These are phyloP conservation scores for Suillus plorans DNA, from an alignment of 768 basidiomycete genomes.

Conservation along the genomic window DNA sequence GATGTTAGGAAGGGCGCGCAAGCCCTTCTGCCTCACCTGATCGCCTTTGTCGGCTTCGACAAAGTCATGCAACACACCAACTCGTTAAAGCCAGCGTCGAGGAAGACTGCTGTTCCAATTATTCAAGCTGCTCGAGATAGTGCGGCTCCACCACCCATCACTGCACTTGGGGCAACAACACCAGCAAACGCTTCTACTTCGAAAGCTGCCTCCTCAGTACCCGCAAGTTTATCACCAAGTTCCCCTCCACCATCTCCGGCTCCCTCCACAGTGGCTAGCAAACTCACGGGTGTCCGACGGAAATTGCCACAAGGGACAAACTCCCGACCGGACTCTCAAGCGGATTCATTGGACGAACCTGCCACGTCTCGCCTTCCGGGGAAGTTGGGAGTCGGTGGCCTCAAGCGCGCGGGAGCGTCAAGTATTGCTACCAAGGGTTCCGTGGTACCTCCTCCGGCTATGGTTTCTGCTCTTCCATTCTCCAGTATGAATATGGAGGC, in stretches of 20 bases:
- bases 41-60: conserved; percentile 76
- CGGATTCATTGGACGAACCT: conserved; percentile 37
- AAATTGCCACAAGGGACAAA: conserved; percentile 63
- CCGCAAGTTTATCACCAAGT: conserved; percentile 29
- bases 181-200: conserved; percentile 27
- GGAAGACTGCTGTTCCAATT: conserved; percentile 76
- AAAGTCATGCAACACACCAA: conserved; percentile 84
- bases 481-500: conserved; percentile 34
- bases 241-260: conserved; percentile 42
- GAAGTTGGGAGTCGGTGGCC: conserved; percentile 39
- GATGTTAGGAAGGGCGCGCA: conserved; percentile 94
- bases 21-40: conserved; percentile 72
- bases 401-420: conserved; percentile 45
- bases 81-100: conserved; percentile 89
- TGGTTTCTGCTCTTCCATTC: conserved; percentile 35
- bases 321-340: conserved; percentile 46
- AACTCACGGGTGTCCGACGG: conserved; percentile 65
- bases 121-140: conserved; percentile 77
- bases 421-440: conserved; percentile 30
- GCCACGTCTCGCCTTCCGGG: conserved; percentile 32
- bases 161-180: conserved; percentile 26
- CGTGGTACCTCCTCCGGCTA: conserved; percentile 33
- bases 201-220: conserved; percentile 21
- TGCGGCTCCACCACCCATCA: conserved; percentile 33
- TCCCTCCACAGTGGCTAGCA: conserved; percentile 32